Conservation (phyloP, 2,329 filamentous ascomycete species). For the Boeremia exigua region DNA sequence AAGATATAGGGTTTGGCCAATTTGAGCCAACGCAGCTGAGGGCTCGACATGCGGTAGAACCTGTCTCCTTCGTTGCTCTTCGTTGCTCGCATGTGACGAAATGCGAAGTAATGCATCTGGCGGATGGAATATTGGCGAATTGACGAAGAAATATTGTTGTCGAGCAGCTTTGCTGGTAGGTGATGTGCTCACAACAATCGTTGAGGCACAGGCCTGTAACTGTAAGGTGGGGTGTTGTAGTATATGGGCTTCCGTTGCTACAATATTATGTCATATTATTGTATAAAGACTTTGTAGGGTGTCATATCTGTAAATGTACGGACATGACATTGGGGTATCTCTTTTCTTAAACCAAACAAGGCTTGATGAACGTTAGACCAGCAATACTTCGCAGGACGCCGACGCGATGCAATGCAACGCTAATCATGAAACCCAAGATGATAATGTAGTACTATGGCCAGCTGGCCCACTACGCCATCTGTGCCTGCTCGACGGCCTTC, state of each 20-base stretch:
- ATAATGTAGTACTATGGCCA: constrained; percentile 16
- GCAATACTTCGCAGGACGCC: constrained; percentile 2
- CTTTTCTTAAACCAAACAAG: not conserved
- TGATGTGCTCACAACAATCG: too few relatives aligned
- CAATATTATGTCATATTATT: not conserved
- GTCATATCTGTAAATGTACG: not conserved
- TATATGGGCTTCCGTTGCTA: not conserved
- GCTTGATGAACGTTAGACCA: not conserved
- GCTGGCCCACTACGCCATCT: constrained; percentile 27
- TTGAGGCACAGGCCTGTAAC: too few relatives aligned
- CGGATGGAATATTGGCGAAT: not conserved
- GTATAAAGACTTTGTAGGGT: not conserved
- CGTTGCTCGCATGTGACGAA: not conserved
- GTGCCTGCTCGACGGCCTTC: constrained; percentile 20
- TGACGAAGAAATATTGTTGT: too few relatives aligned
- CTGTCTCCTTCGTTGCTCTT: not conserved
- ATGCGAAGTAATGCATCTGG: not conserved
- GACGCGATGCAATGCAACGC: constrained; percentile 3
- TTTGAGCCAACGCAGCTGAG: not conserved
- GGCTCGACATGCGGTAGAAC: not conserved
- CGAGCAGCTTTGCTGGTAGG: too few relatives aligned
- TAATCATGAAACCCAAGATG: not conserved
- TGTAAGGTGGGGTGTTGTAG: too few relatives aligned
- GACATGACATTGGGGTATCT: not conserved
- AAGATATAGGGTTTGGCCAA: not conserved